phyloP scores from a whole-genome alignment of 495 filamentous ascomycete species.

The Tuber calosporum region DNA sequence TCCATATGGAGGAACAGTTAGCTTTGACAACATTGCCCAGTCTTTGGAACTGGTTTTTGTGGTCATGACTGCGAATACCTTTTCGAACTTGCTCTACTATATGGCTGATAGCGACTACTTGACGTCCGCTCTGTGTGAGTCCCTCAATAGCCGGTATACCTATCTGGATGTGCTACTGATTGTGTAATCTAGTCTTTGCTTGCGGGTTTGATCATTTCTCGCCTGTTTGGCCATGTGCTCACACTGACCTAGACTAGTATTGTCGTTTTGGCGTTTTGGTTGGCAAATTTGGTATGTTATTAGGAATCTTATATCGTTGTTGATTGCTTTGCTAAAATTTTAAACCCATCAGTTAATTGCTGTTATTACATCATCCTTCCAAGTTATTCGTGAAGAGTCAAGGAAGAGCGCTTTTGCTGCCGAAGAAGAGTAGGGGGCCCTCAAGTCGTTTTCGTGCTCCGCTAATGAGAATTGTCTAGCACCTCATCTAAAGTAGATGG shows the following conservation, averaged over 20 bases:
- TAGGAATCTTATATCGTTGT: background rate
- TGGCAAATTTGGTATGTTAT: slow-evolving; percentile 65
- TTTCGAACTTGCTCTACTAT: slow-evolving; percentile 87
- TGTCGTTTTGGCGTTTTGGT: slow-evolving; percentile 91
- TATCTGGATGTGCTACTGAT: slow-evolving; percentile 2
- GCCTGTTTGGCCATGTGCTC: background rate
- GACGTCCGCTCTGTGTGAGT: slow-evolving; percentile 60
- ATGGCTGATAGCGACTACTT: slow-evolving; percentile 87
- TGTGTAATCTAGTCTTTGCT: slow-evolving; percentile 36
- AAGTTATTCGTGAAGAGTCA: slow-evolving; percentile 96
- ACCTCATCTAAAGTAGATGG: slow-evolving; percentile 44
- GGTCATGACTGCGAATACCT: slow-evolving; percentile 96
- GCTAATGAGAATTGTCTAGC: background rate
- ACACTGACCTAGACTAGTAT: slow-evolving; percentile 47
- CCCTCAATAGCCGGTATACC: background rate
- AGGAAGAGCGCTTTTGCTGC: slow-evolving; percentile 85
- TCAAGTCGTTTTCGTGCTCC: background rate
- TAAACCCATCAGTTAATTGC: slow-evolving; percentile 60
- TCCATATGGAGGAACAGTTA: slow-evolving; percentile 79
- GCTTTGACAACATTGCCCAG: slow-evolving; percentile 89
- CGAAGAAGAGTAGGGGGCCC: slow-evolving; percentile 52
- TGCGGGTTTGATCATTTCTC: slow-evolving; percentile 26
- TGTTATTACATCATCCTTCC: slow-evolving; percentile 96
- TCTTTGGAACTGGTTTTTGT: slow-evolving; percentile 96
- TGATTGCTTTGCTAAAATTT: slow-evolving; percentile 12